A percentile compares a stretch with the other conserved stretches of the same genome.
phyloP scores from a whole-genome alignment of 352 stramenopile genomes.

The Pythium vanterpoolii region DNA sequence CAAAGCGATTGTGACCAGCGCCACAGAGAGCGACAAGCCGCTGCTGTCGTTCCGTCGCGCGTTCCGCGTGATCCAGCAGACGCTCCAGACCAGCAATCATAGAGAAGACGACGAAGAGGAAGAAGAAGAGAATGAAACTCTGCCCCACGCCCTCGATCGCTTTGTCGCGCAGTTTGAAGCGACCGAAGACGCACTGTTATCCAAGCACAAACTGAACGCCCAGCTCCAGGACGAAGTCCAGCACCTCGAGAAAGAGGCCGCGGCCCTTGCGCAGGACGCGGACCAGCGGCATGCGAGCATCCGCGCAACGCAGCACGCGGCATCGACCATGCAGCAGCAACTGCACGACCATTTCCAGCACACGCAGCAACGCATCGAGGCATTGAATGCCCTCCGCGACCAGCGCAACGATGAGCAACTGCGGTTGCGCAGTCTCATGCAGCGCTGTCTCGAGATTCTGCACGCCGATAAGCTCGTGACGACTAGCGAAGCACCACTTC shows the following conservation, averaged over 20 bases:
- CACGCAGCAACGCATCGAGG: conserved; percentile 28
- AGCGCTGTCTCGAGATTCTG: conserved; percentile 60
- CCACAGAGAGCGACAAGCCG: conserved; percentile 16
- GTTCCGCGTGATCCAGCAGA: conserved; percentile 54
- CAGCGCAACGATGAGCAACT: conserved; percentile 46
- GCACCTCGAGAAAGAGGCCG: conserved; percentile 35
- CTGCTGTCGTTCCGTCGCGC: conserved; percentile 29
- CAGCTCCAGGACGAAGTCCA: conserved; percentile 50
- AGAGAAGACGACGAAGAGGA: conserved; percentile 12
- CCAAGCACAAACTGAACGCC: conserved; percentile 56
- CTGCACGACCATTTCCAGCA: conserved; percentile 35
- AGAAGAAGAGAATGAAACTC: not conserved
- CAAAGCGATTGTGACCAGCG: not conserved
- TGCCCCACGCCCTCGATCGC: not conserved
- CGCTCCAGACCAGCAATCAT: conserved; percentile 19
- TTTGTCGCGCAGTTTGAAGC: conserved; percentile 52
- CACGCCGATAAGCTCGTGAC: conserved; percentile 41
- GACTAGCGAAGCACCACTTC: conserved; percentile 10
- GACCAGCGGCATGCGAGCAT: conserved; percentile 31
- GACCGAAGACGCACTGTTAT: conserved; percentile 60
- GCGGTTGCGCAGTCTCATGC: conserved; percentile 46
- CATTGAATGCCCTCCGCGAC: conserved; percentile 54
- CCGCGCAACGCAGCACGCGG: conserved; percentile 32
- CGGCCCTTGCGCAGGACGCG: conserved; percentile 27
- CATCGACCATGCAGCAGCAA: conserved; percentile 30